Percentiles rank a stretch among this genome's conserved stretches.
Conservation (phyloP, 2,329 filamentous ascomycete genomes). For the Cryoendolithus antarcticus region DNA sequence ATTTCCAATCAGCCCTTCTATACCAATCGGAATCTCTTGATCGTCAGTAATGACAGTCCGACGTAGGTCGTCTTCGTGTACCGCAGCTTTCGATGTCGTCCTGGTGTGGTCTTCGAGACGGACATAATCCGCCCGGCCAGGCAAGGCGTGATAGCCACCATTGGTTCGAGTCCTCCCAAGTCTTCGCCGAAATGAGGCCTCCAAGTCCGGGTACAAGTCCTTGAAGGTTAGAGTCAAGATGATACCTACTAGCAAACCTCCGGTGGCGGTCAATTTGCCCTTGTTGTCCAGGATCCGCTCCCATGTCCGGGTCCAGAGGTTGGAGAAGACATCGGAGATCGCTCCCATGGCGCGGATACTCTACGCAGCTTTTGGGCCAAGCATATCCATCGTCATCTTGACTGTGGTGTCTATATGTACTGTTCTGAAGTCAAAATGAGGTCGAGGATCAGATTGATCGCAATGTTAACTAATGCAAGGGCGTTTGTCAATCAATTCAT, state of each 20-base stretch:
- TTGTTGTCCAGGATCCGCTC: constrained; percentile 20
- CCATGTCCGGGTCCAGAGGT: constrained; percentile 17
- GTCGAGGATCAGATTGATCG: too few relatives aligned
- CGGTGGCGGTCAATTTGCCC: constrained; percentile 21
- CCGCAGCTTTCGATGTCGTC: constrained; percentile 1
- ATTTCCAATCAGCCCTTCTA: constrained; percentile 86
- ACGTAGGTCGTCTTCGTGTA: constrained; percentile 4
- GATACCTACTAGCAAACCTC: constrained; percentile 59
- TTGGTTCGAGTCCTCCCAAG: constrained; percentile 14
- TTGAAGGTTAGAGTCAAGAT: constrained; percentile 66
- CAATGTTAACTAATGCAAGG: too few relatives aligned
- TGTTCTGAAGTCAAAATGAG: too few relatives aligned
- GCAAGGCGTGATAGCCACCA: constrained; percentile 13
- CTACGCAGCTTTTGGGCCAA: too few relatives aligned
- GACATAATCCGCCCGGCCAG: constrained; percentile 17
- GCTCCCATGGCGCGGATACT: too few relatives aligned
- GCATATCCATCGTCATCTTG: too few relatives aligned
- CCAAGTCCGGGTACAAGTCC: constrained; percentile 65
- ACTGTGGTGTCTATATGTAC: too few relatives aligned
- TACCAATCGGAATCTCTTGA: constrained; percentile 54
- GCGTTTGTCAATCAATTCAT: too few relatives aligned
- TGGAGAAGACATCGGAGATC: constrained; percentile 7
- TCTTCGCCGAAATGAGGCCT: constrained; percentile 46
- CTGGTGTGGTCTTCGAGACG: constrained; percentile 27
- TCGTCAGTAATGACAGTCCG: constrained; percentile 8